Percentiles rank a stretch among this genome's conserved stretches.
phyloP scores from a whole-genome alignment of 1,139 yeast species.

The Geotrichum restrictum region DNA sequence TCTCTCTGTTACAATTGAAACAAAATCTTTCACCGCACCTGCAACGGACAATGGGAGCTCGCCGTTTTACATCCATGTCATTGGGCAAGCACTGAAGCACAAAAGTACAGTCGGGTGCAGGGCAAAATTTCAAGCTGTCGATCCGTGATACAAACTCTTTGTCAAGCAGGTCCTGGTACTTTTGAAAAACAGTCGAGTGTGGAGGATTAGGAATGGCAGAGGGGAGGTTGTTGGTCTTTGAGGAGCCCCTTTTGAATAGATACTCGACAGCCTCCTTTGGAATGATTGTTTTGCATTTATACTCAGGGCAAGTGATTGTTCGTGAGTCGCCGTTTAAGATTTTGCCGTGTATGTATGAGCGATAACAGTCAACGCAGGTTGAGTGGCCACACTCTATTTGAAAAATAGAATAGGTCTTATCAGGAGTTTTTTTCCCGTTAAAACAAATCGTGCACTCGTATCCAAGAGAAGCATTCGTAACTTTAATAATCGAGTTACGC shows the following conservation, averaged over 20 bases:
- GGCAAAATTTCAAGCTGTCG: slow-evolving; percentile 67
- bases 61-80: slow-evolving; percentile 37
- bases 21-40: slow-evolving; percentile 68
- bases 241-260: too few species aligned
- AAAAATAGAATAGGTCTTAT: slow-evolving; percentile 41
- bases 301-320: slow-evolving; percentile 54
- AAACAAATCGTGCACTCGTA: background rate
- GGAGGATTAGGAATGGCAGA: background rate
- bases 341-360: slow-evolving; percentile 52
- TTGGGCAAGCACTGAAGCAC: slow-evolving; percentile 48
- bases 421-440: background rate
- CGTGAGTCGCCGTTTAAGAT: slow-evolving; percentile 46
- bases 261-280: background rate
- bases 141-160: slow-evolving; percentile 53
- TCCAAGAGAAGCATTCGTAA: background rate
- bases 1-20: slow-evolving; percentile 59
- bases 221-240: too few species aligned
- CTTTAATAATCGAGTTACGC: background rate
- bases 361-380: slow-evolving; percentile 66
- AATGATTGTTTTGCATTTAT: background rate
- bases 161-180: slow-evolving; percentile 30
- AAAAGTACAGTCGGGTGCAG: slow-evolving; percentile 73
- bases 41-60: slow-evolving; percentile 67
- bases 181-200: slow-evolving; percentile 11
- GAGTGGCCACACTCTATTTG: slow-evolving; percentile 63